Base-by-base conservation (phyloP, 2,329 filamentous ascomycete species). In the Cadophora sp. region DNA sequence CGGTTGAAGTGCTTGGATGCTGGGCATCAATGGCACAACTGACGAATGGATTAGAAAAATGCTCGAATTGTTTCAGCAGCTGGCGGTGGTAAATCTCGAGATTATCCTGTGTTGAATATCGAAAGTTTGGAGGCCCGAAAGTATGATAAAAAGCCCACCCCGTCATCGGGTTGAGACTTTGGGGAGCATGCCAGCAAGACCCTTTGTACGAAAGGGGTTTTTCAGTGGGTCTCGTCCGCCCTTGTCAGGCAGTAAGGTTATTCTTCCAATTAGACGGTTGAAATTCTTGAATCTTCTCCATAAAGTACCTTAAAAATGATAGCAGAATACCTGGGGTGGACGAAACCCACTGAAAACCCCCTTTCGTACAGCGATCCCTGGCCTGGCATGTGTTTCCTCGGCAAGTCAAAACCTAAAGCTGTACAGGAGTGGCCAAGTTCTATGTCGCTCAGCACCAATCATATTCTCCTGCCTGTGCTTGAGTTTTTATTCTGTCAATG, bases 311-410 rank as follows among this genome's bases (percentile, higher is more conserved):
- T n/a, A n/a, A n/a, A n/a, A n/a, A n/a, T n/a, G n/a, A n/a, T n/a
- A n/a, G n/a, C n/a, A n/a, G n/a, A n/a, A n/a, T n/a, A n/a, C n/a
- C n/a, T n/a, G n/a, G n/a, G n/a, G n/a, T n/a, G n/a, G n/a, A n/a
- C n/a, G n/a, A n/a, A n/a, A n/a, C n/a, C n/a, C n/a, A n/a, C n/a
- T n/a, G n/a, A n/a, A n/a, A n/a, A n/a, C n/a, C n/a, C n/a, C 61
- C 48, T 29, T 63, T 55, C 55, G 29, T 31, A 51, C 61, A 63
- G 19, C 29, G 14, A 26, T 31, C 19, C 27, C 22, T 62, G 59
- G 24, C 26, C 53, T 29, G 24, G 48, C 62, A 64, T 64, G 48
- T 64, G 62, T n/a, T 51, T 65, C 37, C 62, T 65, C 51, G 62
- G 62, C 51, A 34, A 53, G 31, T 16, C 37, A 53, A 37, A 26